phyloP scores from a whole-genome alignment of 805 yeast species.

The Kuraishia borneana region DNA sequence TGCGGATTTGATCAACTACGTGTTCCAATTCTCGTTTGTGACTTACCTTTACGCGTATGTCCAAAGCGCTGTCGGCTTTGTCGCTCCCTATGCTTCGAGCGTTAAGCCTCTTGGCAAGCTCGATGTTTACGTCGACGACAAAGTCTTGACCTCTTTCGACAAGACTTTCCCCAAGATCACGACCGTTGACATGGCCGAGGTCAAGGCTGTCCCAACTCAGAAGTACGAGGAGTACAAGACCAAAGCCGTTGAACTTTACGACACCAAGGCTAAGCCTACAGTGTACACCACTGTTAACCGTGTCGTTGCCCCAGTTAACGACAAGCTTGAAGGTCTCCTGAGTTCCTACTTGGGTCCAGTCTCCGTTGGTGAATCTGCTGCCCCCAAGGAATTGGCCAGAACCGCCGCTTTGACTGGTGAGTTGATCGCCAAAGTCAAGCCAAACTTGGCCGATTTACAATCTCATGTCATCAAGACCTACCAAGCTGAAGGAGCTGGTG shows the following conservation, averaged over 20 bases:
- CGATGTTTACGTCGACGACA: slow-evolving; percentile 13
- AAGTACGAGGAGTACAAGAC: background rate
- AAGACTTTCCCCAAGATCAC: slow-evolving; percentile 16
- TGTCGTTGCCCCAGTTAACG: slow-evolving; percentile 16
- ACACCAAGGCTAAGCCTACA: slow-evolving; percentile 6
- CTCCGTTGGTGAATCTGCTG: slow-evolving; percentile 3
- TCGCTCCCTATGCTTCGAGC: slow-evolving; percentile 7
- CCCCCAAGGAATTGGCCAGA: slow-evolving; percentile 15
- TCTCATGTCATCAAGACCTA: slow-evolving; percentile 20
- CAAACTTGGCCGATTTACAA: slow-evolving; percentile 9
- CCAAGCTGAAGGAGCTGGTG: slow-evolving; percentile 16
- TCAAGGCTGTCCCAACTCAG: slow-evolving; percentile 1
- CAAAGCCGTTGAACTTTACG: background rate
- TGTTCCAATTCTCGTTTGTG: slow-evolving; percentile 8
- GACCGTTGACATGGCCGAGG: slow-evolving; percentile 10
- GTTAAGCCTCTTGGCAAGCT: slow-evolving; percentile 9
- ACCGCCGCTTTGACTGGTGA: slow-evolving; percentile 9
- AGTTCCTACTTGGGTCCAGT: slow-evolving; percentile 12
- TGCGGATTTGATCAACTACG: slow-evolving; percentile 10
- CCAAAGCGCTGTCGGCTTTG: slow-evolving; percentile 5
- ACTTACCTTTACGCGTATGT: slow-evolving; percentile 9
- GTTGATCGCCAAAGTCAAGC: background rate
- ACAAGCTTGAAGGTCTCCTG: slow-evolving; percentile 15
- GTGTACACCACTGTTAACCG: slow-evolving; percentile 13
- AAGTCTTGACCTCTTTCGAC: slow-evolving; percentile 16